Evolutionary conservation across 2,329 filamentous ascomycete genomes (phyloP).

Genomic region (Penicillium sp.): DNA sequence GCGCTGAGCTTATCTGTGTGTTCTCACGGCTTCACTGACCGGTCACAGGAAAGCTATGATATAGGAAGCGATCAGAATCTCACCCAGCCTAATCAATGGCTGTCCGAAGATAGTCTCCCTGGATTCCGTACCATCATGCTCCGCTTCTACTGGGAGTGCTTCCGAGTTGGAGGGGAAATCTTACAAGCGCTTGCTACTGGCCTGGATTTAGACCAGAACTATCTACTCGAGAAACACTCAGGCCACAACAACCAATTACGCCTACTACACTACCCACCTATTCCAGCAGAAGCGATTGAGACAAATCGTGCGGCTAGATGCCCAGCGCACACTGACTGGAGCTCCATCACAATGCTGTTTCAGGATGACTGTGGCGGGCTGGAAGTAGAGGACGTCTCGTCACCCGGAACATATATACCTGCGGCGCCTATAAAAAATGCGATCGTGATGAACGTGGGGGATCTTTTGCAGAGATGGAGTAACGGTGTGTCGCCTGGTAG

Average conservation of each 20-base stretch:
- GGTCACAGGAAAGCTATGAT: slow-evolving; percentile 51
- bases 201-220: slow-evolving; percentile 47
- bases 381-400: slow-evolving; percentile 49
- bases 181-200: slow-evolving; percentile 50
- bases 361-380: slow-evolving; percentile 55
- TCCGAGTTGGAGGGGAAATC: slow-evolving; percentile 45
- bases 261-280: slow-evolving; percentile 58
- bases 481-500: slow-evolving; percentile 41
- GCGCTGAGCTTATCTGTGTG: not conserved
- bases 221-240: slow-evolving; percentile 52
- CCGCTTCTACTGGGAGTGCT: slow-evolving; percentile 52
- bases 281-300: slow-evolving; percentile 47
- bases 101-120: slow-evolving; percentile 47
- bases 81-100: slow-evolving; percentile 52
- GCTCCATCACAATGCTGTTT: slow-evolving; percentile 54
- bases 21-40: slow-evolving; percentile 1
- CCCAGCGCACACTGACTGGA: slow-evolving; percentile 57
- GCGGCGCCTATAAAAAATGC: slow-evolving; percentile 43
- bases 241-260: slow-evolving; percentile 60
- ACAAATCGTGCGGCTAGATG: slow-evolving; percentile 49
- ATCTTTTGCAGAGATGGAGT: slow-evolving; percentile 52
- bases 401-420: slow-evolving; percentile 43
- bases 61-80: slow-evolving; percentile 50
- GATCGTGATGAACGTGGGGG: slow-evolving; percentile 52
- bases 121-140: slow-evolving; percentile 51